These are phyloP conservation scores for Pseudogymnoascus sp. DNA, from an alignment of 2,329 filamentous ascomycete species.

Conservation along the genomic window DNA sequence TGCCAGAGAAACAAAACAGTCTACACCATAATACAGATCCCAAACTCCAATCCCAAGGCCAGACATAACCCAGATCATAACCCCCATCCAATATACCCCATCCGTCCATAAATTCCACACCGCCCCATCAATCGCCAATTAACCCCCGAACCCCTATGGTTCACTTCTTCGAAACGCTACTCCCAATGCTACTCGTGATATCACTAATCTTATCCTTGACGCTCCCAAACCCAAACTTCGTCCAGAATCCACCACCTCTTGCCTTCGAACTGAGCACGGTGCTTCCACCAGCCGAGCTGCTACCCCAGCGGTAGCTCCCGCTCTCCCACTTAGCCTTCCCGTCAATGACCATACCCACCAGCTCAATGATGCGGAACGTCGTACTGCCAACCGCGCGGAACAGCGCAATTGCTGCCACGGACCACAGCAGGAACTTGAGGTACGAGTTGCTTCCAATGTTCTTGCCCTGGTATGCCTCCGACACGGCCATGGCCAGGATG, in stretches of 20 bases:
- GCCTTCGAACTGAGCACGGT: slow-evolving; percentile 21
- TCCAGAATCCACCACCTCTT: slow-evolving; percentile 24
- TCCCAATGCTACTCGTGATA: slow-evolving; percentile 22
- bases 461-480: slow-evolving; percentile 69
- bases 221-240: slow-evolving; percentile 13
- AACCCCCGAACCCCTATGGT: not conserved
- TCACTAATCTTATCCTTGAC: slow-evolving; percentile 20
- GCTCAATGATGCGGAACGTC: slow-evolving; percentile 75
- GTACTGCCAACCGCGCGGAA: slow-evolving; percentile 80
- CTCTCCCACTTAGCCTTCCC: slow-evolving; percentile 50
- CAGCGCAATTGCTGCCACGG: slow-evolving; percentile 73
- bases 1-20: not conserved
- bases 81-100: not conserved
- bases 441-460: slow-evolving; percentile 79
- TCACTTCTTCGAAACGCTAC: slow-evolving; percentile 17
- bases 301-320: slow-evolving; percentile 5
- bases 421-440: slow-evolving; percentile 87
- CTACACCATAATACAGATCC: slow-evolving; percentile 7
- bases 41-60: not conserved
- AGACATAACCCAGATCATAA: slow-evolving; percentile 4
- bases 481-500: slow-evolving; percentile 86
- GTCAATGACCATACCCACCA: slow-evolving; percentile 78
- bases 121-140: not conserved
- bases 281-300: not conserved
- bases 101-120: not conserved